Evolutionary conservation across 257 asterid genomes (phyloP), one percentile per base, ranked within the genome.

Genomic region (Plantago ovata): DNA sequence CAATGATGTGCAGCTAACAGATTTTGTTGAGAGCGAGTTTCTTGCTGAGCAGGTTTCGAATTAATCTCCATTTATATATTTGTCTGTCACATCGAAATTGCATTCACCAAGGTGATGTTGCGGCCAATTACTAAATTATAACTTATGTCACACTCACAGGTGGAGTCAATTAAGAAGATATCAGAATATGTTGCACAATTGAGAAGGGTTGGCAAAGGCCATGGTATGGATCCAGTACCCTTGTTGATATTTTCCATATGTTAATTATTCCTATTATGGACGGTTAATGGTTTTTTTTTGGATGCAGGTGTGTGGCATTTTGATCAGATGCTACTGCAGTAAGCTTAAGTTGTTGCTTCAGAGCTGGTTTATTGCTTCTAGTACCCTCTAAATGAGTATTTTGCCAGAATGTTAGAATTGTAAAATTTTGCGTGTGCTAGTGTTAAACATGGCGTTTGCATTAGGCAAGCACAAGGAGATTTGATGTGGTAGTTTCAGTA

Each of bases 201-300:
- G 71, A 63, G 87, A 60, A 69, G 81, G 60, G 79, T 80, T 15
- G 84, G 77, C 63, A 69, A 73, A 66, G 87, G 84, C 58, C 84
- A 69, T 18, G 84, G 87, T 80, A 77, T 20, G 54, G 11, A 36
- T n/a, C 36, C 19, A 22, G 40, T 21, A 9, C 36, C 36, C 36
- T 28, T 28, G 36, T 28, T 8, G 41, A 53, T 14, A 10, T 23
- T 20, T 21, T 10, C 0, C 9, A 33, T n/a, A 32, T 43, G 40
- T 7, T 22, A 33, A 2, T 28, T 19, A 20, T 41, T 21, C 7
- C 28, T 16, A 5, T 24, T 19, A 8, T 60, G 13, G 8, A 9
- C 3, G 15, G 7, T 7, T 39, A 45, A 64, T 52, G 39, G 56
- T 66, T 45, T 22, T 39, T 8, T 36, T 7, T 40, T 60, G 41